These are phyloP conservation scores for Artomyces pyxidatus DNA, from an alignment of 768 basidiomycete genomes.

Conservation along the genomic window DNA sequence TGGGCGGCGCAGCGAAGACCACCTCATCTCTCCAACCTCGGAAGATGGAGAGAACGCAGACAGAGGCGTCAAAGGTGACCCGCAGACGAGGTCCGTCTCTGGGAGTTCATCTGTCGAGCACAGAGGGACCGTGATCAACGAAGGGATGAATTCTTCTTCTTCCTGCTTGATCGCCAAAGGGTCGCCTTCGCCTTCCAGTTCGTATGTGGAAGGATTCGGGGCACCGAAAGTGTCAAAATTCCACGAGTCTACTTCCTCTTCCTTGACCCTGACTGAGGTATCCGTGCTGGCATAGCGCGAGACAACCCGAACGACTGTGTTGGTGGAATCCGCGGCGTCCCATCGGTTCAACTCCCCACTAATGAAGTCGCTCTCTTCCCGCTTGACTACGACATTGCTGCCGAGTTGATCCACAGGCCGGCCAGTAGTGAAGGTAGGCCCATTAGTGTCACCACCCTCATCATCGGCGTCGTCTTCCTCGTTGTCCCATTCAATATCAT, in stretches of 20 bases:
- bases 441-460: conserved; percentile 25
- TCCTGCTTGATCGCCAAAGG: conserved; percentile 22
- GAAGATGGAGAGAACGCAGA: conserved; percentile 5
- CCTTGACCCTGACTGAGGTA: conserved; percentile 33
- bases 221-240: conserved; percentile 31
- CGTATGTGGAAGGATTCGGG: conserved; percentile 22
- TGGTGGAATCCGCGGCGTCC: conserved; percentile 47
- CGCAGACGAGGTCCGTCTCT: conserved; percentile 1
- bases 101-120: not conserved
- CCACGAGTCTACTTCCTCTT: conserved; percentile 37
- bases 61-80: conserved; percentile 7
- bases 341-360: conserved; percentile 61
- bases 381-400: conserved; percentile 41
- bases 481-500: conserved; percentile 21
- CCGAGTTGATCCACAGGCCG: conserved; percentile 29
- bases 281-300: conserved; percentile 33
- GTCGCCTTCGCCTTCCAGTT: conserved; percentile 24
- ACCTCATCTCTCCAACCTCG: not conserved
- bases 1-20: conserved; percentile 9
- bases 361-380: conserved; percentile 48
- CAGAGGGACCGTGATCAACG: conserved; percentile 4
- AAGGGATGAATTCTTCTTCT: conserved; percentile 18
- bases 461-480: conserved; percentile 34
- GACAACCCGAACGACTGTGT: conserved; percentile 35
- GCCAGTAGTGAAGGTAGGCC: conserved; percentile 23